Evolutionary conservation across 805 yeast genomes (phyloP), one percentile per base, ranked within the genome.

Genomic region (Tetrapisispora namnaoensis): DNA sequence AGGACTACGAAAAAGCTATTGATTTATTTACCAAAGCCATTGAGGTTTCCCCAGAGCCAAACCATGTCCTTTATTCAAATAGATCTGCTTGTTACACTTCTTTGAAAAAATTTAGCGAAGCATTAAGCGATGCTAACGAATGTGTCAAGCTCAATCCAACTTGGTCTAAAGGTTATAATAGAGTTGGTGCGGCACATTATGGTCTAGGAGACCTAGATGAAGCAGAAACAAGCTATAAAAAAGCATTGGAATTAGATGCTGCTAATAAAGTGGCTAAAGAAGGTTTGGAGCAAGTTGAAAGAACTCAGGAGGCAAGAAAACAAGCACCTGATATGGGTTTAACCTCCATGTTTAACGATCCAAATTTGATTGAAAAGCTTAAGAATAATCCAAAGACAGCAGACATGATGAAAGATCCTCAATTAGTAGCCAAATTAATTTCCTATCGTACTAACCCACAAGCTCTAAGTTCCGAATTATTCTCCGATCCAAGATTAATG

Each of bases 151-250:
- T 89, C 69, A 87, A 86, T 55, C 82, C 89, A 16, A 55, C 83
- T 2, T 93, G 98, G 98, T 89, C 96, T 21, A 93, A 93, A 70
- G 99, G 98, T 44, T 86, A 85, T 73, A 85, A 82, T 61, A 82
- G 99, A 69, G 84, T 85, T 36, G 99, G 87, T 51, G 90, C 97
- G 55, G 99, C 99, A 32, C 79, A 83, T 45, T 83, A 75, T 60
- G 99, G 99, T n/a, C 71, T 85, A 51, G 88, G 88, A 17, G 77
- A 86, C 51, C 75, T 82, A 45, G 89, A 85, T 30, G 85, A 78
- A 21, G 93, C 98, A 42, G 78, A 77, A 56, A 66, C 67, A 27
- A 73, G 84, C 24, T 91, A 88, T 68, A 72, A 80, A 54, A 83
- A 83, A 65, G 95, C 96, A 8, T 70, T 91, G 55, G 85, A 83